Evolutionary conservation across 495 filamentous ascomycete species (phyloP).

Genomic region (Penicillium crystallinum): DNA sequence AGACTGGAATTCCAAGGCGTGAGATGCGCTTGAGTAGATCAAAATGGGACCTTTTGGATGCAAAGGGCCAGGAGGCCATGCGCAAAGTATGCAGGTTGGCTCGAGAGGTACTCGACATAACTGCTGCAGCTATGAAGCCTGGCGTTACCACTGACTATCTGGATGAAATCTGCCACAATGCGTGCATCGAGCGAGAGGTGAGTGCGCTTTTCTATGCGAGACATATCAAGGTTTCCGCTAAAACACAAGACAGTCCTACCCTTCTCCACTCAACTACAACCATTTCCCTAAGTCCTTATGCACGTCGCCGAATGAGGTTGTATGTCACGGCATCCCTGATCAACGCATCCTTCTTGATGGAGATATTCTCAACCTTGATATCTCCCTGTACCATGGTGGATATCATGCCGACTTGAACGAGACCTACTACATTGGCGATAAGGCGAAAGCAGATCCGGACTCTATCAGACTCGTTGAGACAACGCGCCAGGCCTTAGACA

Average conservation of each 20-base stretch:
- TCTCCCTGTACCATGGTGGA: conserved; percentile 65
- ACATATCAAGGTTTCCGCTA: not conserved
- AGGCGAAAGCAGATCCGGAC: conserved; percentile 58
- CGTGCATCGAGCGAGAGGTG: conserved; percentile 72
- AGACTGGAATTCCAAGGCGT: conserved; percentile 61
- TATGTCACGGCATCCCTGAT: conserved; percentile 73
- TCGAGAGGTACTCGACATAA: conserved; percentile 74
- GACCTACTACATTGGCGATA: conserved; percentile 69
- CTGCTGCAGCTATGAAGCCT: conserved; percentile 61
- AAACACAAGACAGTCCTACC: conserved; percentile 58
- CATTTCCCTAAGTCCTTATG: conserved; percentile 83
- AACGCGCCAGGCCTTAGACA: conserved; percentile 58
- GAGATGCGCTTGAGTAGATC: conserved; percentile 53
- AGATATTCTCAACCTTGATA: conserved; percentile 69
- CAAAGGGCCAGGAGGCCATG: conserved; percentile 64
- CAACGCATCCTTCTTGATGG: conserved; percentile 59
- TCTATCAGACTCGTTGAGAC: conserved; percentile 62
- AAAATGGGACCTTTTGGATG: conserved; percentile 63
- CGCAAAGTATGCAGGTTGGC: conserved; percentile 71
- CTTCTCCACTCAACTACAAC: conserved; percentile 78
- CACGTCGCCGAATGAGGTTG: conserved; percentile 76
- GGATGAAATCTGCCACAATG: conserved; percentile 76
- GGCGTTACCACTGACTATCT: conserved; percentile 81
- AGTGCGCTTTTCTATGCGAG: conserved; percentile 18
- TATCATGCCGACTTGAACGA: conserved; percentile 71